A percentile compares a stretch with the other conserved stretches of the same genome.
Evolutionary conservation across 257 asterid genomes (phyloP).

Genomic region (Avicennia marina): DNA sequence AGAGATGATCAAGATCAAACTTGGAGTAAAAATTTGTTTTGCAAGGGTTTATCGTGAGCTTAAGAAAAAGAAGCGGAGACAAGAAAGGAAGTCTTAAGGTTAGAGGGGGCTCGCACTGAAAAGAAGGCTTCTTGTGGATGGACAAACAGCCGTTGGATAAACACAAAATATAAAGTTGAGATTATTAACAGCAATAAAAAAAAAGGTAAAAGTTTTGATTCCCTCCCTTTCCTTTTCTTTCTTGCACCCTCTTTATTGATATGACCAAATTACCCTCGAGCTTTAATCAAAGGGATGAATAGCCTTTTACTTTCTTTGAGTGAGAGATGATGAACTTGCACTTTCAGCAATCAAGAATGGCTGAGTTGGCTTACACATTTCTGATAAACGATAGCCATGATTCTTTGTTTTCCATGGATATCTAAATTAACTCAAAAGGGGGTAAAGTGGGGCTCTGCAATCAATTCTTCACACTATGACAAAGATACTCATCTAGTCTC

Average conservation of each 20-base stretch:
- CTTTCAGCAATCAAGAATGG: constrained; percentile 63
- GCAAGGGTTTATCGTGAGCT: constrained; percentile 27
- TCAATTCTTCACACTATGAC: constrained; percentile 42
- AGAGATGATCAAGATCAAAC: constrained; percentile 32
- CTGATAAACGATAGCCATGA: constrained; percentile 29
- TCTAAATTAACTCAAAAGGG: constrained; percentile 12
- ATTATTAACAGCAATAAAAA: constrained; percentile 25
- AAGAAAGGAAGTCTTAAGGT: neutral
- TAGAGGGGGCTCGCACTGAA: constrained; percentile 12
- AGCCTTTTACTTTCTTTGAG: constrained; percentile 31
- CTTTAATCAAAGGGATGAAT: constrained; percentile 52
- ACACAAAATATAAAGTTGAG: constrained; percentile 60
- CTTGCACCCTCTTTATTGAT: constrained; percentile 37
- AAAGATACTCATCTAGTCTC: constrained; percentile 34
- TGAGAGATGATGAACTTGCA: constrained; percentile 74
- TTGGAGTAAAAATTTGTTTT: constrained; percentile 21
- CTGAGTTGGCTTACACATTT: constrained; percentile 41
- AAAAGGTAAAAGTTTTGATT: constrained; percentile 48
- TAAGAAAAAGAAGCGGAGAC: constrained; percentile 13
- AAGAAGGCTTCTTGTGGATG: constrained; percentile 26
- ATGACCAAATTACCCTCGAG: constrained; percentile 53
- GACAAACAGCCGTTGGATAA: constrained; percentile 66
- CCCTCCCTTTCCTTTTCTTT: constrained; percentile 36
- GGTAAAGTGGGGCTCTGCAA: constrained; percentile 25
- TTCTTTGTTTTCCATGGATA: constrained; percentile 14